phyloP scores from a whole-genome alignment of 179 eudicot genomes.

The Gypsophila paniculata region DNA sequence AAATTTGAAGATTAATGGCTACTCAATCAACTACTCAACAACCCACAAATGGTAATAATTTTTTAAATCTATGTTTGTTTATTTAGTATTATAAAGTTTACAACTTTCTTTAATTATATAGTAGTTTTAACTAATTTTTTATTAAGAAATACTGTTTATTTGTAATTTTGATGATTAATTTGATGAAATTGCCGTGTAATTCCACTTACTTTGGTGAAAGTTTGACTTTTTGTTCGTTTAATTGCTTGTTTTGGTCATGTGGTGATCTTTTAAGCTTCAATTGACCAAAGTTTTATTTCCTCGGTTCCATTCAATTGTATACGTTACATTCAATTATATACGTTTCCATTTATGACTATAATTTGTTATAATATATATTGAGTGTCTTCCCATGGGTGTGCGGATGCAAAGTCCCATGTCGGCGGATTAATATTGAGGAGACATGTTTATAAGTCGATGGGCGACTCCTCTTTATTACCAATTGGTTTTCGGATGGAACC shows the following conservation, averaged over 20 bases:
- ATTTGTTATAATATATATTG: no score
- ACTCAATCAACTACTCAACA: conserved; percentile 28
- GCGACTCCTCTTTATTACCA: no score
- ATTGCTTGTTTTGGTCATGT: background rate
- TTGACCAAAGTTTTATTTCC: background rate
- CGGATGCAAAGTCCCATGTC: no score
- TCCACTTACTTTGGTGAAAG: background rate
- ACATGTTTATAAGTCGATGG: no score
- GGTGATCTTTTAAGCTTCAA: background rate
- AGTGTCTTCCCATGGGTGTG: no score
- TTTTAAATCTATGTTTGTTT: conserved; percentile 32
- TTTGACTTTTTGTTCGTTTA: background rate
- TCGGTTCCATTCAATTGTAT: no score
- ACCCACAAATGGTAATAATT: conserved; percentile 22
- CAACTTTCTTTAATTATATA: background rate
- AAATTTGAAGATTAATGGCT: conserved; percentile 32
- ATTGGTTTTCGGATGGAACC: no score
- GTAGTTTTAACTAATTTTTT: background rate
- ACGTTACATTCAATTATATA: no score
- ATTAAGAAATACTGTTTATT: background rate
- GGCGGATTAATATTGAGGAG: no score
- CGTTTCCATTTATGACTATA: no score
- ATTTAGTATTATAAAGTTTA: background rate
- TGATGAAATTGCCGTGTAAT: background rate
- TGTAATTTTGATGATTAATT: background rate